Base-by-base conservation (phyloP, 495 filamentous ascomycete genomes). In the Lasiosphaeria ovina region DNA sequence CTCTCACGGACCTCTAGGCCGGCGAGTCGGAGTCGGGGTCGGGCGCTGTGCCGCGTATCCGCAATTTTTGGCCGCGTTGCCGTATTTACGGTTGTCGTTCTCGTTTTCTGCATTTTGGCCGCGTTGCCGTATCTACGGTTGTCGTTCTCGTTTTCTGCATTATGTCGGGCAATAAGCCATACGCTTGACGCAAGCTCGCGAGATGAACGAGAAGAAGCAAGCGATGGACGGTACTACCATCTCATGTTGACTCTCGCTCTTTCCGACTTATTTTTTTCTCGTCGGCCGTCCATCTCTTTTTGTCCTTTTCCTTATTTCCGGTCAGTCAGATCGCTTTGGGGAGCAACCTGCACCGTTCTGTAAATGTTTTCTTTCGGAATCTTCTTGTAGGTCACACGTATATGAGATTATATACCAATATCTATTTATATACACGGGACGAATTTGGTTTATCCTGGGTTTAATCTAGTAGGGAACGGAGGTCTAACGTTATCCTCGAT, bases 91-190 rank as follows among this genome's bases (percentile, higher is more conserved):
- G 9, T 66, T 17, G 17, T 69, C 42, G 63, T 70, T 35, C 47
- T 72, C 35, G 5, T 66, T 38, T 54, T 74, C 42, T 75, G 69
- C 66, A 51, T 51, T 75, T 74, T 36, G 8, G 62, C 38, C 66
- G 71, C 35, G 56, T 64, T 10, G 53, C 61, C 34, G 7, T 69
- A 12, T 61, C 74, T 44, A 59, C 66, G 17, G 9, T 66, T 17
- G 17, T 69, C 42, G 63, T 70, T 35, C 47, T 72, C 35, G 5
- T 66, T 38, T 54, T 74, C 42, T 75, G 69, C 66, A 33, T 71
- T 17, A 16, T 66, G 17, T 67, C 68, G 3, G 63, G 67, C n/a
- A 51, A 31, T 24, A 61, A 47, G 50, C 51, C 72, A 11, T 36
- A 40, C 4, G 31, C 54, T 38, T 36, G 62, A 53, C 54, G 50